phyloP scores from a whole-genome alignment of 805 yeast species.

The Clavispora santaluciae region DNA sequence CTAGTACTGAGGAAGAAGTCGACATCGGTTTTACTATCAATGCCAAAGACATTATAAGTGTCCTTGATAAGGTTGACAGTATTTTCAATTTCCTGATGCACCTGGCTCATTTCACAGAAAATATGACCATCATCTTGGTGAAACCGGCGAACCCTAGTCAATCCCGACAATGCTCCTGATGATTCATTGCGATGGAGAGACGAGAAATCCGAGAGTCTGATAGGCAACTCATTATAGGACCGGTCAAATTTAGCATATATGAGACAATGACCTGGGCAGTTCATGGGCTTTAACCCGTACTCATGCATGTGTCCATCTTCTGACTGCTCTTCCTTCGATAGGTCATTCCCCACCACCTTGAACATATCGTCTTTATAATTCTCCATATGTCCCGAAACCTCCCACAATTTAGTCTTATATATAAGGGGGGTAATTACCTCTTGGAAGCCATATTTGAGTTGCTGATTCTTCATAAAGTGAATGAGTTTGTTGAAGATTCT shows the following conservation, averaged over 20 bases:
- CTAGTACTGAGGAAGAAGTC: conserved; percentile 74
- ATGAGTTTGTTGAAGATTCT: conserved; percentile 75
- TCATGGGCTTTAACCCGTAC: conserved; percentile 91
- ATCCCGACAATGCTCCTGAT: conserved; percentile 87
- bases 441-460: conserved; percentile 72
- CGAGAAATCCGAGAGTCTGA: conserved; percentile 82
- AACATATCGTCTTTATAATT: conserved; percentile 95
- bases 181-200: conserved; percentile 93
- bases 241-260: conserved; percentile 71
- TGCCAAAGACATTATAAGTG: conserved; percentile 67
- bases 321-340: conserved; percentile 21
- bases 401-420: conserved; percentile 80
- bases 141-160: conserved; percentile 89
- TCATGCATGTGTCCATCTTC: conserved; percentile 22
- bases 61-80: conserved; percentile 71
- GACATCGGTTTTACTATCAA: conserved; percentile 44
- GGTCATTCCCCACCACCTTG: conserved; percentile 61
- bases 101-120: conserved; percentile 78
- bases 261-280: conserved; percentile 93
- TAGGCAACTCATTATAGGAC: conserved; percentile 81
- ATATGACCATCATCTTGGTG: conserved; percentile 99
- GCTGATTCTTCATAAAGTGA: conserved; percentile 81
- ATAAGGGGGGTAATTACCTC: conserved; percentile 93
- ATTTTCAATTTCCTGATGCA: conserved; percentile 63
- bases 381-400: conserved; percentile 92